Conservation (phyloP, 495 filamentous ascomycete species). For the Filosporella fistucella region DNA sequence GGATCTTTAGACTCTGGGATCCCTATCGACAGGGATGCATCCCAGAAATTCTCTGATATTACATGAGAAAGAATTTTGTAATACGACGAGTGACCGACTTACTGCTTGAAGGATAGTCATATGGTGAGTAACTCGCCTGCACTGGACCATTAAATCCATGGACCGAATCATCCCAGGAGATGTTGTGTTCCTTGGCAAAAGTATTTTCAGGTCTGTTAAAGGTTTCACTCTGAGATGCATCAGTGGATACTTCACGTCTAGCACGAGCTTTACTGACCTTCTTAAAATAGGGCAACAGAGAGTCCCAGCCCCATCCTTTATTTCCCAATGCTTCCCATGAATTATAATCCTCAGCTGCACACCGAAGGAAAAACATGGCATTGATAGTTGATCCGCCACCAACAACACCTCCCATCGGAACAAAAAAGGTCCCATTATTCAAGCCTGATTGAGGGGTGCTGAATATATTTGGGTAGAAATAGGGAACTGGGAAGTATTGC, state of each 20-base stretch:
- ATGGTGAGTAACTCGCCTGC: slow-evolving; percentile 18
- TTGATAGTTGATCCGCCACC: slow-evolving; percentile 57
- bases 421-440: slow-evolving; percentile 34
- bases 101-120: slow-evolving; percentile 1
- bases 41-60: slow-evolving; percentile 4
- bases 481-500: slow-evolving; percentile 33
- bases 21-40: background rate
- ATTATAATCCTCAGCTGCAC: slow-evolving; percentile 29
- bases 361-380: slow-evolving; percentile 23
- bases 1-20: background rate
- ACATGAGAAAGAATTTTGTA: background rate
- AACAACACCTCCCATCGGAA: slow-evolving; percentile 45
- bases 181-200: slow-evolving; percentile 27
- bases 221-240: slow-evolving; percentile 6
- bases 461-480: slow-evolving; percentile 15
- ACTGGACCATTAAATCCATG: slow-evolving; percentile 25
- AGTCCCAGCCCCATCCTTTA: slow-evolving; percentile 14
- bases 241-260: background rate
- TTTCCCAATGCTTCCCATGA: slow-evolving; percentile 15
- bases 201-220: slow-evolving; percentile 18
- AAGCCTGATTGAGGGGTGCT: slow-evolving; percentile 24
- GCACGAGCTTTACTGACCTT: slow-evolving; percentile 27
- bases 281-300: slow-evolving; percentile 14
- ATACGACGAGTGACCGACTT: background rate
- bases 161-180: slow-evolving; percentile 23